Base-by-base conservation (phyloP, 2,329 filamentous ascomycete species). In the Tothia fuscella region DNA sequence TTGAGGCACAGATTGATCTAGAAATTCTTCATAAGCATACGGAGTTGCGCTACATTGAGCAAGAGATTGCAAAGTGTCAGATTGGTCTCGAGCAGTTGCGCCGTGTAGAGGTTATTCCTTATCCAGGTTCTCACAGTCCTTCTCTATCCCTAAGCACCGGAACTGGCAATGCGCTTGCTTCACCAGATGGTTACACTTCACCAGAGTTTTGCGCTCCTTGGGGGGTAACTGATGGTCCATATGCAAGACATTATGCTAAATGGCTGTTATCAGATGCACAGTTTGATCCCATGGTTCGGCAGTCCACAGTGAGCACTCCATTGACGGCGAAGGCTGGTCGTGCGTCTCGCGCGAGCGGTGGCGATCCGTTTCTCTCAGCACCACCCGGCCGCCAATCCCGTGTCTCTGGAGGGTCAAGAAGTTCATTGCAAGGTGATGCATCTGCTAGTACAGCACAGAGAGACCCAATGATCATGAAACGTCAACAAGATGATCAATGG, bases 1-100 rank as follows among this genome's bases (percentile, higher is more conserved):
- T 96, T 56, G 80, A 87, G 56, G 78, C 86, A 47, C 83, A 95
- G 62, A 81, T 96, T 60, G 84, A 87, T 54, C 75, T 91, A 50
- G 88, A 95, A 65, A 88, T 96, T 41, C 66, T 96, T 48, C 67
- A 93, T 58, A 96, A 95, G 69, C 91, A 98, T 62, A 79, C 91
- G 54, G 91, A 98, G 66, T 66, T 96, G 46, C 84, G 88, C 44
- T 71, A 94, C 51, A 94, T 96, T 60, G 86, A 96, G 57, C 87
- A 94, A 63, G 91, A 96, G 65, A 73, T 96, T 49, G 89, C 86
- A 49, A 96, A 95, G 66, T 95, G 88, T 56, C 88, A 96, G 65
- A 69, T 88, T 49, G 86, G 88, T 9, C 71, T 96, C 51, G 91
- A 98, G 64, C 91, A 96, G 64, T 69, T 98, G 48, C 82, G 91